phyloP scores from a whole-genome alignment of 169 alveolate genomes.

The Plasmodium falciparum region DNA sequence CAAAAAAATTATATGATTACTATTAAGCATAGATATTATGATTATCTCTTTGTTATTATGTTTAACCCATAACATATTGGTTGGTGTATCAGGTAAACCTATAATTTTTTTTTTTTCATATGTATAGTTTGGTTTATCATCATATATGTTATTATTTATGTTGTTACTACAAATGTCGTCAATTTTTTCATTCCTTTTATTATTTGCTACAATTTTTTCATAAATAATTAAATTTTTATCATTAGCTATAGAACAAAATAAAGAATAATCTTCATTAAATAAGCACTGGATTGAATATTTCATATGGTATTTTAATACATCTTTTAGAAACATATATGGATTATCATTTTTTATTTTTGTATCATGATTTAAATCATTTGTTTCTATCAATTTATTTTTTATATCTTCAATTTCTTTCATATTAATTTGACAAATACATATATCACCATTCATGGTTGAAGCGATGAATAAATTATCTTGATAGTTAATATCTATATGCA shows the following conservation, averaged over 20 bases:
- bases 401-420: constrained; percentile 7
- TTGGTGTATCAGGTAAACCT: constrained; percentile 68
- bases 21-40: constrained; percentile 46
- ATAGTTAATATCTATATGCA: constrained; percentile 69
- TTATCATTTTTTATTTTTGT: constrained; percentile 34
- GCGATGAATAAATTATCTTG: constrained; percentile 47
- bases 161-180: not conserved
- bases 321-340: constrained; percentile 33
- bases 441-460: constrained; percentile 72
- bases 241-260: constrained; percentile 71
- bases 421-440: constrained; percentile 52
- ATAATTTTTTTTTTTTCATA: constrained; percentile 69
- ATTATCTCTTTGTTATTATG: constrained; percentile 37
- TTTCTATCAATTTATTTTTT: constrained; percentile 13
- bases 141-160: too few species aligned
- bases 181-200: constrained; percentile 4
- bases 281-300: constrained; percentile 52
- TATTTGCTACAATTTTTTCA: constrained; percentile 30
- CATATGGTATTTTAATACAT: constrained; percentile 47
- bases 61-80: constrained; percentile 47
- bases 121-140: not conserved
- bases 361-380: constrained; percentile 33
- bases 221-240: constrained; percentile 72
- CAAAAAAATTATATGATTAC: constrained; percentile 39
- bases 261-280: constrained; percentile 46